Base-by-base conservation (phyloP, 2,329 filamentous ascomycete genomes). In the Exophiala sp. region DNA sequence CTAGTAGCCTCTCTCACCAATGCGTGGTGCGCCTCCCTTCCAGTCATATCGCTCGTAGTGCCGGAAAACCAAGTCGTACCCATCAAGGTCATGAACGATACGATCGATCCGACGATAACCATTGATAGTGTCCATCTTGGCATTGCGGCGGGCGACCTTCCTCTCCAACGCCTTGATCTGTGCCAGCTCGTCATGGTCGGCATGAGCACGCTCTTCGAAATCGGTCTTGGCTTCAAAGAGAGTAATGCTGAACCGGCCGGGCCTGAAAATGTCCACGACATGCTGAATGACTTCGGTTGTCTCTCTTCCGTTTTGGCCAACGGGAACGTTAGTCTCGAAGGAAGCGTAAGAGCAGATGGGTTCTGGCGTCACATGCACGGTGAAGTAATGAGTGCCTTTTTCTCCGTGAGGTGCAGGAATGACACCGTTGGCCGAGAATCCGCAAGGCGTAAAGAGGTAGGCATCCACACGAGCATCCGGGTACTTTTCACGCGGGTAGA, bases 291-390 rank as follows among this genome's bases (percentile, higher is more conserved):
- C 87, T 61, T 96, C 92, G 21, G 85, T 84, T 0, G 92, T 96
- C 69, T 91, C 88, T 59, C 91, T 87, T 12, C 91, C 91, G 52
- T 84, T 89, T 74, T 96, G 90, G 4, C 85, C 86, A 21, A 90
- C 88, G 1, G 94, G 94, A 3, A 99, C 92, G 65, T 97, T 99
- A 62, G 94, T 97, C 78, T 99, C 94, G 68, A 99, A 99, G 1
- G 91, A 96, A 34, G 94, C 94, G 70, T 95, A 99, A 4, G 91
- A 96, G 78, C 92, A 99, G 66, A 96, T 85, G 11, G 92, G 90
- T 78, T 99, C 94, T 0, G 94, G 94, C 0, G 94, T 99, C 62
- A 99, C 94, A 68, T 99, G 94, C 20, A 99, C 94, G 1, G 92
- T 99, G 74, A 96, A 99, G 76, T 99, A 99, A 74, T 97, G 91